Conservation (phyloP, 768 basidiomycete species). For the Boletus bicolor region DNA sequence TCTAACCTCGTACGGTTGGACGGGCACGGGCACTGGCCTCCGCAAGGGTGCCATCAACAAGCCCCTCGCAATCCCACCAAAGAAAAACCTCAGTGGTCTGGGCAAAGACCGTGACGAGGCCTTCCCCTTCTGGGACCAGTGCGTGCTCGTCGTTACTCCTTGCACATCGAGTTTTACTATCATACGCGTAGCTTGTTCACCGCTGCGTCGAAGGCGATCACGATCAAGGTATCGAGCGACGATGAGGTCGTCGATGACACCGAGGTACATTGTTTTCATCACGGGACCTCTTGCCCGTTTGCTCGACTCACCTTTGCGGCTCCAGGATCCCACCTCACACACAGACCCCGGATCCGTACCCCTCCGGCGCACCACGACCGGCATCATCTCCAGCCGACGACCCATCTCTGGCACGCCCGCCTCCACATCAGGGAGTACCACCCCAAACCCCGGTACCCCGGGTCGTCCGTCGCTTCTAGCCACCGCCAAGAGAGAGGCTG, state of each 20-base stretch:
- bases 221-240: constrained; percentile 57
- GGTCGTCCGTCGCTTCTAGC: constrained; percentile 50
- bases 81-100: constrained; percentile 80
- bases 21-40: constrained; percentile 82
- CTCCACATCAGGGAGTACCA: constrained; percentile 42
- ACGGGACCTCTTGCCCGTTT: too few relatives aligned
- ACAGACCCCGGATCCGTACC: constrained; percentile 16
- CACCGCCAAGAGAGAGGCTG: constrained; percentile 74
- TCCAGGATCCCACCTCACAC: constrained; percentile 16
- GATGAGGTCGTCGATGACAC: constrained; percentile 43
- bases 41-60: constrained; percentile 74
- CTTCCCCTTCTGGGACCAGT: constrained; percentile 99
- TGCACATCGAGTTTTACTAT: background rate
- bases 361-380: constrained; percentile 63
- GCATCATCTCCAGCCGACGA: constrained; percentile 71
- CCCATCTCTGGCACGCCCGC: constrained; percentile 51
- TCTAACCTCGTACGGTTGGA: constrained; percentile 82
- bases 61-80: constrained; percentile 77
- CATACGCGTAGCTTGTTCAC: constrained; percentile 52
- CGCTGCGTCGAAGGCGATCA: constrained; percentile 79
- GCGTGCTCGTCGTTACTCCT: constrained; percentile 32
- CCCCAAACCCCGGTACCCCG: constrained; percentile 29
- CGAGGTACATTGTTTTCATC: constrained; percentile 3
- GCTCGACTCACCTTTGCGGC: background rate
- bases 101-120: constrained; percentile 95